Evolutionary conservation across 2,329 filamentous ascomycete genomes (phyloP).

Genomic region (Ceratocystis variospora): DNA sequence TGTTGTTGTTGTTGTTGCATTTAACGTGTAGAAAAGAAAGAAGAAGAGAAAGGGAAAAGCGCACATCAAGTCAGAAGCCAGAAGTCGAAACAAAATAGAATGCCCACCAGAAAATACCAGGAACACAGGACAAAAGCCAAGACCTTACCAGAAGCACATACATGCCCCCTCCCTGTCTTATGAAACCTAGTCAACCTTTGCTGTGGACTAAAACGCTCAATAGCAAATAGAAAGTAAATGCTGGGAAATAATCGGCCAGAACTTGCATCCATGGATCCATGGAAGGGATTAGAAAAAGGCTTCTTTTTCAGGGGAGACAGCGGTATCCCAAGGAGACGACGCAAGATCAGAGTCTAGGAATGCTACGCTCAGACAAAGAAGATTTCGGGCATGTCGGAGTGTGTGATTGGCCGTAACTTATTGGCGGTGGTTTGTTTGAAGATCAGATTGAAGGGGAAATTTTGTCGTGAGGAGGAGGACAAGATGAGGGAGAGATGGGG

Average conservation of each 20-base stretch:
- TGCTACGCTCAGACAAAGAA: neutral
- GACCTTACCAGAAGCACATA: conserved; percentile 3
- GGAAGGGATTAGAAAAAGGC: conserved; percentile 1
- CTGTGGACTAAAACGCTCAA: neutral
- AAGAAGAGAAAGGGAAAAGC: neutral
- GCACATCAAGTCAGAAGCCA: neutral
- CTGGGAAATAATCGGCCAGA: neutral
- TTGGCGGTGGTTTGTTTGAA: neutral
- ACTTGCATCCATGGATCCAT: conserved; percentile 1
- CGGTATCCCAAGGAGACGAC: neutral
- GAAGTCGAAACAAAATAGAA: neutral
- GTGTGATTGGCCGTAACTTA: neutral
- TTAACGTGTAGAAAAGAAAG: neutral
- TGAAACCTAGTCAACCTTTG: conserved; percentile 4
- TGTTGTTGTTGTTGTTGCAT: neutral
- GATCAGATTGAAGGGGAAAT: neutral
- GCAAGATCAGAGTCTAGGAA: neutral
- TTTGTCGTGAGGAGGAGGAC: too few species aligned
- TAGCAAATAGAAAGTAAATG: conserved; percentile 1
- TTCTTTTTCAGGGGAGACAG: conserved; percentile 4
- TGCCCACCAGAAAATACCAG: neutral
- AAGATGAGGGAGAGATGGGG: neutral
- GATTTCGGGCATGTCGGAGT: neutral
- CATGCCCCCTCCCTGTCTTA: conserved; percentile 3
- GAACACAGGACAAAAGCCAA: neutral